These are phyloP conservation scores for Plantago coronopus DNA, from an alignment of 305 asterid genomes.

Conservation along the genomic window DNA sequence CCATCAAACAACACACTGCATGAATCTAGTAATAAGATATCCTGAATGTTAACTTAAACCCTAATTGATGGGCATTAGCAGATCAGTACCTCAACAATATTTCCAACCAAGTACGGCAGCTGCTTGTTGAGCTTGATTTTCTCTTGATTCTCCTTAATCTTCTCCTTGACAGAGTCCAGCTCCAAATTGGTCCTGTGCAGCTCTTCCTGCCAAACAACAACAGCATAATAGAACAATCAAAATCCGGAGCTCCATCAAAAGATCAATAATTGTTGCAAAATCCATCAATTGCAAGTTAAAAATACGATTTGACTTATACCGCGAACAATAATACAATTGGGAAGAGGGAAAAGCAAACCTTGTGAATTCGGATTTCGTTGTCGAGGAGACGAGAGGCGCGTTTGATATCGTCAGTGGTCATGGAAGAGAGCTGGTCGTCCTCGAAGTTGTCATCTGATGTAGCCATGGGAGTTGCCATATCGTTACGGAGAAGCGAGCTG, in stretches of 20 bases:
- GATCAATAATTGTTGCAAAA: too few species aligned
- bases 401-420: conserved; percentile 69
- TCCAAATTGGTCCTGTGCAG: conserved; percentile 61
- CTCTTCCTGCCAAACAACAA: conserved; percentile 43
- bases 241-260: too few species aligned
- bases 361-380: conserved; percentile 64
- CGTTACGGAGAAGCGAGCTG: neutral
- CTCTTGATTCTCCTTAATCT: conserved; percentile 55
- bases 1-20: too few species aligned
- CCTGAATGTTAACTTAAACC: neutral
- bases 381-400: conserved; percentile 90
- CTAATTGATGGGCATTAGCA: neutral
- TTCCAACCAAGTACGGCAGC: conserved; percentile 46
- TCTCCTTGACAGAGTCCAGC: conserved; percentile 52
- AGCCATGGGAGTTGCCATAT: conserved; percentile 78
- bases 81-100: conserved; percentile 42
- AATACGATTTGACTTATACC: too few species aligned
- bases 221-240: neutral
- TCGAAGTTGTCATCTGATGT: conserved; percentile 58
- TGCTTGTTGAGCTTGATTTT: conserved; percentile 45
- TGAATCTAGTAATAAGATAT: too few species aligned
- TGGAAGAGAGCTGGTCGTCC: conserved; percentile 66
- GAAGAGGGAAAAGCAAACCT: conserved; percentile 20
- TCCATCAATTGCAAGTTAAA: too few species aligned
- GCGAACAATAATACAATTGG: too few species aligned